Evolutionary conservation across 805 yeast genomes (phyloP).

Genomic region (Schwanniomyces vanrijiae): DNA sequence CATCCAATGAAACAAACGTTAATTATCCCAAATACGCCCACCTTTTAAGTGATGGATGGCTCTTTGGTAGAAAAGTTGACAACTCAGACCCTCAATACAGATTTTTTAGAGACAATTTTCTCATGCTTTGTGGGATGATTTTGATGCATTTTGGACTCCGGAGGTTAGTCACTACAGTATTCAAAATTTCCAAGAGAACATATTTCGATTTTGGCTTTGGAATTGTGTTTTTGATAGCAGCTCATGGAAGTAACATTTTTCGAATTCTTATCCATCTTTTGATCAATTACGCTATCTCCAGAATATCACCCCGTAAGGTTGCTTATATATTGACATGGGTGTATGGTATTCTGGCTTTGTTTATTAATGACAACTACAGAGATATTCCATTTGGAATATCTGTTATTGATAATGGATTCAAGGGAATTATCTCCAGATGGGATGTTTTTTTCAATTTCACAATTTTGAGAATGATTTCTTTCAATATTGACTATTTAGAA

Average conservation of each 20-base stretch:
- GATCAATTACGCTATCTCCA: slow-evolving; percentile 53
- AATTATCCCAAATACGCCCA: slow-evolving; percentile 66
- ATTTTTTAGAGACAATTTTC: slow-evolving; percentile 81
- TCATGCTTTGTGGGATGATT: slow-evolving; percentile 56
- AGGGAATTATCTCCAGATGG: slow-evolving; percentile 88
- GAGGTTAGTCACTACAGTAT: slow-evolving; percentile 19
- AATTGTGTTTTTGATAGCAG: slow-evolving; percentile 59
- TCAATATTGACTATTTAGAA: slow-evolving; percentile 70
- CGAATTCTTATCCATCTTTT: slow-evolving; percentile 60
- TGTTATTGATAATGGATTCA: slow-evolving; percentile 58
- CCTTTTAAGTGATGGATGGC: slow-evolving; percentile 79
- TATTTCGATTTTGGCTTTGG: slow-evolving; percentile 78
- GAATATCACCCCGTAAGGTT: slow-evolving; percentile 29
- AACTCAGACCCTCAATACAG: slow-evolving; percentile 89
- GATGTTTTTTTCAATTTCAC: slow-evolving; percentile 94
- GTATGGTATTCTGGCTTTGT: slow-evolving; percentile 76
- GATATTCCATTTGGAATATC: slow-evolving; percentile 54
- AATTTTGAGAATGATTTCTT: slow-evolving; percentile 79
- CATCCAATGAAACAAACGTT: slow-evolving; percentile 71
- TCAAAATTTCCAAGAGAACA: slow-evolving; percentile 37
- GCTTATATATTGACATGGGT: slow-evolving; percentile 62
- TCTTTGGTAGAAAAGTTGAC: slow-evolving; percentile 86
- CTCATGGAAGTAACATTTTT: slow-evolving; percentile 77
- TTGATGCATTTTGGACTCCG: slow-evolving; percentile 56
- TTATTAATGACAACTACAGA: slow-evolving; percentile 71